Evolutionary conservation across 2,329 filamentous ascomycete species (phyloP).

Genomic region (Byssochlamys sp.): DNA sequence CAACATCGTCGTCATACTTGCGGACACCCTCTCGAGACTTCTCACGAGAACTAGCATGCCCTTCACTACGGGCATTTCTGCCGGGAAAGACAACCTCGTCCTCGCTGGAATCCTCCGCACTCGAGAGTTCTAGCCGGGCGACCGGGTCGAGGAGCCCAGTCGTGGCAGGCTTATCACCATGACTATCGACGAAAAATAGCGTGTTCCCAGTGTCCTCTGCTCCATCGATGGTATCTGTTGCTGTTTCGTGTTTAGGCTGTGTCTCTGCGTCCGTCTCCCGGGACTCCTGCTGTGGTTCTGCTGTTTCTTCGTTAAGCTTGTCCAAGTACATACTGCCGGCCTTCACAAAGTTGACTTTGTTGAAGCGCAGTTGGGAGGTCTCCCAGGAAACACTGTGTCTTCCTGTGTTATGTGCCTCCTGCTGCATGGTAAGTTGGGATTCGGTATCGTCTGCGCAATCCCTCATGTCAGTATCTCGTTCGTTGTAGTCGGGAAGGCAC

Average conservation of each 20-base stretch:
- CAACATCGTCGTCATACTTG: neutral
- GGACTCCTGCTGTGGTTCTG: neutral
- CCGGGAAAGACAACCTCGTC: conserved; percentile 44
- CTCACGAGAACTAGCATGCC: conserved; percentile 5
- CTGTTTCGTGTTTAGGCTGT: neutral
- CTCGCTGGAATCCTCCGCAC: conserved; percentile 54
- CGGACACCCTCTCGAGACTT: neutral
- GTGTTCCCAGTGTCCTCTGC: neutral
- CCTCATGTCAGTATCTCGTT: neutral
- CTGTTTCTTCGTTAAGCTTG: conserved; percentile 11
- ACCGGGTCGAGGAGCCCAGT: conserved; percentile 23
- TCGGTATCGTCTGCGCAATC: conserved; percentile 7
- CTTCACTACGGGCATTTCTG: conserved; percentile 20
- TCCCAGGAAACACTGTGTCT: conserved; percentile 40
- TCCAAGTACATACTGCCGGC: conserved; percentile 42
- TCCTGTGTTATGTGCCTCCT: conserved; percentile 52
- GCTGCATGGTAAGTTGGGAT: conserved; percentile 39
- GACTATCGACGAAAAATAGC: conserved; percentile 29
- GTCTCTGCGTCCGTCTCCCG: neutral
- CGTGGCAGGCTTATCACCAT: conserved; percentile 15
- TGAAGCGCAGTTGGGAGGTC: conserved; percentile 45
- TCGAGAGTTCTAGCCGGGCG: conserved; percentile 23
- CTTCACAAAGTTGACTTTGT: conserved; percentile 51
- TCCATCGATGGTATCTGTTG: conserved; percentile 1
- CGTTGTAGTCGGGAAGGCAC: neutral